A percentile compares a stretch with the other conserved stretches of the same genome.
These are phyloP conservation scores for Crithidia sp. DNA, from an alignment of 208 protist species.

Conservation along the genomic window DNA sequence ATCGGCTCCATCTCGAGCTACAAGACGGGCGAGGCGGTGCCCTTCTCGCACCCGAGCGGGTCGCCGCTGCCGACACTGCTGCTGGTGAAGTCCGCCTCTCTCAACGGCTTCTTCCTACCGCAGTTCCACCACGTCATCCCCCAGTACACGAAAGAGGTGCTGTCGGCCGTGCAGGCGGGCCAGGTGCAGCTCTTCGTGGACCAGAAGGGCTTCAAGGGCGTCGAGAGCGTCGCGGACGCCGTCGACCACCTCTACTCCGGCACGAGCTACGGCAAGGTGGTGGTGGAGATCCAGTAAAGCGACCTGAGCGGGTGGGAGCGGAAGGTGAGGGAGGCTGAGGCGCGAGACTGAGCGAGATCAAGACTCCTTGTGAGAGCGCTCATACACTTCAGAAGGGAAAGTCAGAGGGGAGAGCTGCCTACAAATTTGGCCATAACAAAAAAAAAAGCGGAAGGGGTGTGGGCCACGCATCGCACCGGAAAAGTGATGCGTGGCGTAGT, in stretches of 20 bases:
- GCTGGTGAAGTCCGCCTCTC: constrained; percentile 35
- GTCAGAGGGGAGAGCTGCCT: neutral
- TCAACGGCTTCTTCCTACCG: constrained; percentile 62
- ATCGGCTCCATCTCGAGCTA: constrained; percentile 86
- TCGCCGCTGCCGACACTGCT: constrained; percentile 30
- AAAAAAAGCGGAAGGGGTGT: neutral
- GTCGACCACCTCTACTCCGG: constrained; percentile 76
- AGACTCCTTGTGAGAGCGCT: too few species aligned
- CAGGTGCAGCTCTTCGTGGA: constrained; percentile 40
- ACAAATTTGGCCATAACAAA: neutral
- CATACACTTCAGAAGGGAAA: neutral
- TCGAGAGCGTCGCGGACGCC: constrained; percentile 64
- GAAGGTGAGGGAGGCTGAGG: neutral
- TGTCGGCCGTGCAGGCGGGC: constrained; percentile 27
- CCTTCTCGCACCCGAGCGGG: constrained; percentile 29
- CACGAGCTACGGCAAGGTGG: constrained; percentile 68
- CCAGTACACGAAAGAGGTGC: constrained; percentile 39
- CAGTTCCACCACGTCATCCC: constrained; percentile 26
- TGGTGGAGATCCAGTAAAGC: constrained; percentile 29
- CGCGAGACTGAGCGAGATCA: too few species aligned
- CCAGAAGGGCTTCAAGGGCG: constrained; percentile 54
- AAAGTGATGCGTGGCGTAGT: too few species aligned
- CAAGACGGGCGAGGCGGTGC: constrained; percentile 38
- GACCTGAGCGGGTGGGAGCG: neutral
- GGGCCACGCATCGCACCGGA: too few species aligned